Conservation (phyloP, 1,284 basidiomycete genomes). For the Malassezia sp. region DNA sequence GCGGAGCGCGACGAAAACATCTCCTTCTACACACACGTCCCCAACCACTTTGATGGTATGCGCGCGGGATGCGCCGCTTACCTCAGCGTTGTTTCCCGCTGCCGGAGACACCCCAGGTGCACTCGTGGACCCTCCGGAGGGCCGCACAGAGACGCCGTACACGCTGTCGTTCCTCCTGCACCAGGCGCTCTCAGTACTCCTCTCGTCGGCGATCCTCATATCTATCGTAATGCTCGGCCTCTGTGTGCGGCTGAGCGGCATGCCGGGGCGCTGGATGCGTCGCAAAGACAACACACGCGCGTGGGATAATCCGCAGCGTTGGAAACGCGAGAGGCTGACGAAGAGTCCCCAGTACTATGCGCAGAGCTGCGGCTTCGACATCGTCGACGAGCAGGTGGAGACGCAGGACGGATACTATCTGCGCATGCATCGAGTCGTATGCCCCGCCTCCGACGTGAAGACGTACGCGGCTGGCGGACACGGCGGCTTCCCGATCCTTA, state of each 20-base stretch:
- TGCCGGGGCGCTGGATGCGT: slow-evolving; percentile 18
- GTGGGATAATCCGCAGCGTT: slow-evolving; percentile 54
- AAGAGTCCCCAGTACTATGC: slow-evolving; percentile 56
- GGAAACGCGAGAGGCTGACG: slow-evolving; percentile 50
- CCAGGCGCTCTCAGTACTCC: slow-evolving; percentile 50
- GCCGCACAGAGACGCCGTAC: too few relatives aligned
- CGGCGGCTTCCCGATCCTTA: slow-evolving; percentile 55
- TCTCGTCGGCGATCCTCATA: slow-evolving; percentile 53
- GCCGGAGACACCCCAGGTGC: too few relatives aligned
- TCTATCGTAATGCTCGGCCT: slow-evolving; percentile 48
- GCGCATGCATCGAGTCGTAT: slow-evolving; percentile 52
- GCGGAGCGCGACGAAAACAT: slow-evolving; percentile 24
- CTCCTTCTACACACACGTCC: slow-evolving; percentile 30
- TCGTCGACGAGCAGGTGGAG: slow-evolving; percentile 54
- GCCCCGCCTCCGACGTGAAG: too few relatives aligned
- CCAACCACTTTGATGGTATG: slow-evolving; percentile 27
- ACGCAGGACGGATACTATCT: slow-evolving; percentile 56
- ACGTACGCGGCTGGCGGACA: slow-evolving; percentile 45
- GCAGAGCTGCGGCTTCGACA: slow-evolving; percentile 53
- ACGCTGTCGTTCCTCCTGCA: slow-evolving; percentile 44
- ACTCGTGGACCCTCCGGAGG: too few relatives aligned
- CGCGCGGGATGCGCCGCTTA: slow-evolving; percentile 4
- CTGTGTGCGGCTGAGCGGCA: slow-evolving; percentile 21
- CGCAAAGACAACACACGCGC: slow-evolving; percentile 6
- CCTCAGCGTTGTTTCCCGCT: too few relatives aligned